These are phyloP conservation scores for Secale cereale DNA, from an alignment of 176 grass and related monocot genomes.

Conservation along the genomic window DNA sequence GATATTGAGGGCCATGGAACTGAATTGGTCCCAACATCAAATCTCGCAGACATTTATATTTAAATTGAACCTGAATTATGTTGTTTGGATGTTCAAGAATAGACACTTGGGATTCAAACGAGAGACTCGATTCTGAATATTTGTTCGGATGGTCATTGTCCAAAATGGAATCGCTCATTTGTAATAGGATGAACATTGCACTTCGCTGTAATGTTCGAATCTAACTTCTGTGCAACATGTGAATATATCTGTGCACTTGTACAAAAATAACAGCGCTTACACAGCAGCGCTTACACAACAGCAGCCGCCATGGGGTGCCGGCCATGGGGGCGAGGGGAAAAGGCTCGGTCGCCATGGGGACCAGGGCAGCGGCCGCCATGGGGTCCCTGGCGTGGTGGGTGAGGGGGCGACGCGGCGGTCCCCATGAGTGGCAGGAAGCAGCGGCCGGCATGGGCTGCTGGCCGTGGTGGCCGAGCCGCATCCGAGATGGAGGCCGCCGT, in stretches of 20 bases:
- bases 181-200: background rate
- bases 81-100: background rate
- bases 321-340: background rate
- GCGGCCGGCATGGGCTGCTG: no score
- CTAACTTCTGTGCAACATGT: no score
- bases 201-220: background rate
- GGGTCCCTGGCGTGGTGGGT: background rate
- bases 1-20: background rate
- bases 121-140: background rate
- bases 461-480: no score
- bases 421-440: background rate
- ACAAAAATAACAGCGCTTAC: background rate
- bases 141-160: background rate
- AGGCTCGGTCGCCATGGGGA: no score
- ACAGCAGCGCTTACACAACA: background rate
- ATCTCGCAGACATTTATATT: background rate
- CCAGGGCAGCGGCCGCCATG: no score
- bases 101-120: background rate
- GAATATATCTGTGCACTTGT: background rate
- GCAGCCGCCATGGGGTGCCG: no score
- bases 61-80: background rate
- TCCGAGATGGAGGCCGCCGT: no score
- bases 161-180: background rate
- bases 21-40: background rate
- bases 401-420: background rate